These are phyloP conservation scores for Dendrothele bispora DNA, from an alignment of 768 basidiomycete genomes.

Conservation along the genomic window DNA sequence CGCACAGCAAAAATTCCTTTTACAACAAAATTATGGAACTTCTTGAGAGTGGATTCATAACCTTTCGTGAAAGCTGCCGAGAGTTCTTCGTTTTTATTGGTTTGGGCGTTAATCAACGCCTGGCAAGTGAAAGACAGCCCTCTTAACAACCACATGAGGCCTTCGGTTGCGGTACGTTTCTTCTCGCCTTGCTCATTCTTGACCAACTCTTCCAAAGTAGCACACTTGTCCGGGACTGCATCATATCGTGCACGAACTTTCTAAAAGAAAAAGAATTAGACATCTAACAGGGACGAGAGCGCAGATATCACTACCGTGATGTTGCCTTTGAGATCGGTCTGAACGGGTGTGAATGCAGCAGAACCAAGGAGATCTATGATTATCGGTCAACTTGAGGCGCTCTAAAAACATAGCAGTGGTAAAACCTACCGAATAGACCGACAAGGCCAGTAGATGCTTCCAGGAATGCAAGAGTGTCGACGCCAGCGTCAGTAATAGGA, in stretches of 20 bases:
- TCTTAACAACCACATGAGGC: slow-evolving; percentile 90
- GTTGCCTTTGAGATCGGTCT: slow-evolving; percentile 87
- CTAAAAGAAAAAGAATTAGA: slow-evolving; percentile 38
- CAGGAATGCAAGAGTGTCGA: slow-evolving; percentile 86
- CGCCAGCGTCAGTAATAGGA: slow-evolving; percentile 77
- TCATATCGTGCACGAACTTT: slow-evolving; percentile 88
- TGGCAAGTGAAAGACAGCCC: slow-evolving; percentile 89
- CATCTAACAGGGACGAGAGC: slow-evolving; percentile 3
- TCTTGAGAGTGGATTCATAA: slow-evolving; percentile 81
- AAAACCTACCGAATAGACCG: slow-evolving; percentile 82
- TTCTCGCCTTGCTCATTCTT: slow-evolving; percentile 84
- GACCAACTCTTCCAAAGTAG: slow-evolving; percentile 83
- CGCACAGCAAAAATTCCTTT: slow-evolving; percentile 57
- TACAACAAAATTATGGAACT: slow-evolving; percentile 80
- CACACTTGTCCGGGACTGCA: slow-evolving; percentile 59
- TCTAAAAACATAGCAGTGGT: background rate
- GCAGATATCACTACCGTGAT: slow-evolving; percentile 62
- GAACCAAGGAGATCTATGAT: slow-evolving; percentile 80
- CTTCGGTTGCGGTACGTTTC: slow-evolving; percentile 87
- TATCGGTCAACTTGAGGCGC: background rate
- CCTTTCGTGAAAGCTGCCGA: slow-evolving; percentile 72
- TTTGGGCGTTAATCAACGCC: slow-evolving; percentile 72
- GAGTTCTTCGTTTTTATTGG: slow-evolving; percentile 64
- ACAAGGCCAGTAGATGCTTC: slow-evolving; percentile 88
- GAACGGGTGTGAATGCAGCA: slow-evolving; percentile 79